Conservation (phyloP, 805 yeast species). For the Metschnikowia shivogae region DNA sequence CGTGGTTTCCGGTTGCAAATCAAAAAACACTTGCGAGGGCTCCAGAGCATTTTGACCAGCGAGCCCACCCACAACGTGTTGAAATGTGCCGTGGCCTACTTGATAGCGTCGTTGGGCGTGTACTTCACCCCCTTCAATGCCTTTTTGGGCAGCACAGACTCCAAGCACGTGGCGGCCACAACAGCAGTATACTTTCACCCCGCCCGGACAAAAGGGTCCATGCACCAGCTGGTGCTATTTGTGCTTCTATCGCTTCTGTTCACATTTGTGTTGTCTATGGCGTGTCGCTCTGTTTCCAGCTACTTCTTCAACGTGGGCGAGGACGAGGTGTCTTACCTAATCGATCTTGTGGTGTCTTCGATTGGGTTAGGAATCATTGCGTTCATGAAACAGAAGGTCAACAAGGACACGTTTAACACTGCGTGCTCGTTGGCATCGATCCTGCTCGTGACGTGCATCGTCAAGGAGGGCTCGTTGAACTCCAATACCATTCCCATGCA, state of each 20-base stretch:
- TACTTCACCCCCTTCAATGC: constrained; percentile 49
- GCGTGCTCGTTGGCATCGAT: constrained; percentile 78
- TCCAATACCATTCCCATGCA: constrained; percentile 53
- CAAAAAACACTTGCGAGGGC: not conserved
- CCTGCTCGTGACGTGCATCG: constrained; percentile 62
- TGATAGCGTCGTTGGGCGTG: constrained; percentile 69
- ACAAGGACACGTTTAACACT: constrained; percentile 68
- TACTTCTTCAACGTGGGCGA: constrained; percentile 41
- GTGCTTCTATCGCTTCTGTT: constrained; percentile 52
- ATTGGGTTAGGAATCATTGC: constrained; percentile 63
- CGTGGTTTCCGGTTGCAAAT: not conserved
- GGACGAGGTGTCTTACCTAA: constrained; percentile 46
- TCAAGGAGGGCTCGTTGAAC: constrained; percentile 68
- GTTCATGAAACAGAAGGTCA: constrained; percentile 62
- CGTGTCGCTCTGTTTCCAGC: constrained; percentile 50
- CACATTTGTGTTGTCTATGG: constrained; percentile 48
- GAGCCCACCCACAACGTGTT: constrained; percentile 34
- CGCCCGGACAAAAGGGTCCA: constrained; percentile 71
- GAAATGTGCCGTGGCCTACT: constrained; percentile 72
- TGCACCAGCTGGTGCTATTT: constrained; percentile 68
- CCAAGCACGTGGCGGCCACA: constrained; percentile 79
- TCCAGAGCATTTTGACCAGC: not conserved
- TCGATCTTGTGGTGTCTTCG: constrained; percentile 52
- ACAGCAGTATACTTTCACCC: constrained; percentile 85
- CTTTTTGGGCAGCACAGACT: constrained; percentile 60